These are phyloP conservation scores for Candida pseudoviswanathii DNA, from an alignment of 1,139 yeast genomes.

Conservation along the genomic window DNA sequence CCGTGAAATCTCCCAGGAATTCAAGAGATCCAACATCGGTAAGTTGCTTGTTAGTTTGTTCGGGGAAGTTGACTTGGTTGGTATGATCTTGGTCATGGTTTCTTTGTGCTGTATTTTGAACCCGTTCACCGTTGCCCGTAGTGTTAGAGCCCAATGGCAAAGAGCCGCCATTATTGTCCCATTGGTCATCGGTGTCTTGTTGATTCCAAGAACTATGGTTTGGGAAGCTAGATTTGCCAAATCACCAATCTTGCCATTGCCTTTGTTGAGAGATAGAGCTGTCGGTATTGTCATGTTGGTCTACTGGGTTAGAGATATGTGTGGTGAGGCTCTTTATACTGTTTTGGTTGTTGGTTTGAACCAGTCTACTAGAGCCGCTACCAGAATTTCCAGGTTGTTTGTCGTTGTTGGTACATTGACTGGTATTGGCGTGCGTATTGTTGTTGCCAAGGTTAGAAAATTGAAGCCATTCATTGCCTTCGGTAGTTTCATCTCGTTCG, in stretches of 20 bases:
- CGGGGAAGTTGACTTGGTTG: slow-evolving; percentile 59
- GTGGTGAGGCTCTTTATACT: slow-evolving; percentile 66
- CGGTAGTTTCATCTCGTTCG: slow-evolving; percentile 51
- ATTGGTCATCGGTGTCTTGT: slow-evolving; percentile 59
- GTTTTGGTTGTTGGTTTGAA: slow-evolving; percentile 64
- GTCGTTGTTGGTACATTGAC: slow-evolving; percentile 66
- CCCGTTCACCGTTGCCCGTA: slow-evolving; percentile 59
- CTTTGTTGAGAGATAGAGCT: slow-evolving; percentile 63
- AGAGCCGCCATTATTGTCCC: slow-evolving; percentile 60
- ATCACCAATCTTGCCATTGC: slow-evolving; percentile 61
- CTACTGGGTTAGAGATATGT: slow-evolving; percentile 66
- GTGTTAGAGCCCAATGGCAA: slow-evolving; percentile 51
- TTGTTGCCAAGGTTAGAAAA: slow-evolving; percentile 52
- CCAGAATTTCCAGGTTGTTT: slow-evolving; percentile 62
- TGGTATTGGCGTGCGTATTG: slow-evolving; percentile 60
- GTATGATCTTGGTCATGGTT: slow-evolving; percentile 51
- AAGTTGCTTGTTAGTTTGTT: slow-evolving; percentile 27
- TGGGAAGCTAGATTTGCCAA: slow-evolving; percentile 59
- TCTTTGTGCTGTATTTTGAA: slow-evolving; percentile 61
- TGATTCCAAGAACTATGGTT: slow-evolving; percentile 52
- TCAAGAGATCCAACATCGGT: slow-evolving; percentile 20
- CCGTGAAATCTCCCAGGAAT: slow-evolving; percentile 20
- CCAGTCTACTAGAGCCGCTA: slow-evolving; percentile 61
- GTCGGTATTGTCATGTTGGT: slow-evolving; percentile 55
- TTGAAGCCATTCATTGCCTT: slow-evolving; percentile 61